These are phyloP conservation scores for Aspergillus coremiiformis DNA, from an alignment of 495 filamentous ascomycete species.

Conservation along the genomic window DNA sequence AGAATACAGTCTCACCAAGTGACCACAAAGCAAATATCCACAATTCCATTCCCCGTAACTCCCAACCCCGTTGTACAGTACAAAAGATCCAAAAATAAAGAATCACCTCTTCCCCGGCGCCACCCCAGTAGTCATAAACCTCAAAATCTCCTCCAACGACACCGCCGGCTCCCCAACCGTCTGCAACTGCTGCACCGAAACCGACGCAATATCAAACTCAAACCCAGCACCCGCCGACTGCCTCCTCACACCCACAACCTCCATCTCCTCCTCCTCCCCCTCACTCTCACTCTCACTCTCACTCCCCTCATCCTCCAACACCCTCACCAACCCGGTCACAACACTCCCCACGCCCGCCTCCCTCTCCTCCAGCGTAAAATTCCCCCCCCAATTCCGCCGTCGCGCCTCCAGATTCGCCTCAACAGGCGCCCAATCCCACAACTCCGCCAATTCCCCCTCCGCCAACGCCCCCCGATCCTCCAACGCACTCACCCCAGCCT, in stretches of 20 bases:
- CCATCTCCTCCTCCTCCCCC: constrained; percentile 49
- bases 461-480: constrained; percentile 31
- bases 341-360: constrained; percentile 61
- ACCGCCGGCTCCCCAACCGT: constrained; percentile 31
- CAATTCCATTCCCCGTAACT: neutral
- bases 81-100: neutral
- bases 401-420: constrained; percentile 45
- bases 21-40: neutral
- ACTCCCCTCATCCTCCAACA: constrained; percentile 49
- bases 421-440: constrained; percentile 46
- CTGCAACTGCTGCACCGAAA: constrained; percentile 14
- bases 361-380: constrained; percentile 64
- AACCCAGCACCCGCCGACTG: constrained; percentile 28
- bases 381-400: constrained; percentile 47
- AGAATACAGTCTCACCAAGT: neutral
- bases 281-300: constrained; percentile 32
- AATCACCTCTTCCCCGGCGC: constrained; percentile 24
- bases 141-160: constrained; percentile 45
- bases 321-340: constrained; percentile 55
- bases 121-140: constrained; percentile 48
- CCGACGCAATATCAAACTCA: constrained; percentile 38
- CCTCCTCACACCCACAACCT: constrained; percentile 35
- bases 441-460: constrained; percentile 31
- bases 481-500: constrained; percentile 22
- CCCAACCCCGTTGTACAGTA: too few relatives aligned